Percentiles rank a stretch among this genome's conserved stretches.
Conservation (phyloP, 2,329 filamentous ascomycete species). For the Cladosporium sp. region DNA sequence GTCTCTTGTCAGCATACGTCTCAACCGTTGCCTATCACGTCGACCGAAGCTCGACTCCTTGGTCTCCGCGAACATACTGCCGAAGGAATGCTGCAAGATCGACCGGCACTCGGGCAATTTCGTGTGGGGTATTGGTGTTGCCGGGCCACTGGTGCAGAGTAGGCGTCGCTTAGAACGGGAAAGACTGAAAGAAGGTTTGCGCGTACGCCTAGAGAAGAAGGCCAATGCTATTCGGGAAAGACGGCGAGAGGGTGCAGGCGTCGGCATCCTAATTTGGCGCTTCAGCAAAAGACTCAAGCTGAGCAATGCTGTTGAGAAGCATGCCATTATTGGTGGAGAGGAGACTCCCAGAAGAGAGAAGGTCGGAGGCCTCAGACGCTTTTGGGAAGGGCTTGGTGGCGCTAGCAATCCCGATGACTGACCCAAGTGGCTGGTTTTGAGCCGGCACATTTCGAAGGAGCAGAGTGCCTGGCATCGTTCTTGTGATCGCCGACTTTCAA, state of each 20-base stretch:
- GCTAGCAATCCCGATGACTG: background rate
- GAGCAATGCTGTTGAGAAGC: conserved; percentile 31
- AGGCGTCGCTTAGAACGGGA: conserved; percentile 66
- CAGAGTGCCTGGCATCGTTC: background rate
- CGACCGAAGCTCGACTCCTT: conserved; percentile 62
- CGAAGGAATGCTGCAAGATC: conserved; percentile 57
- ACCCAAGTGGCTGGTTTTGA: background rate
- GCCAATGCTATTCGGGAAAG: conserved; percentile 38
- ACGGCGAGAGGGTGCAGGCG: conserved; percentile 41
- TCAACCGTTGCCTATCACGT: conserved; percentile 61
- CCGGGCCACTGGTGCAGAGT: conserved; percentile 63
- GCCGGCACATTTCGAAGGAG: background rate
- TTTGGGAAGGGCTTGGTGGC: conserved; percentile 61
- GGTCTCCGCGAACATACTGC: conserved; percentile 64
- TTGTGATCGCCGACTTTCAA: no score
- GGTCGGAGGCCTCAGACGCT: conserved; percentile 54
- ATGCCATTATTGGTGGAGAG: conserved; percentile 1
- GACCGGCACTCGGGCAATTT: conserved; percentile 37
- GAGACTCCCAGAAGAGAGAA: conserved; percentile 41
- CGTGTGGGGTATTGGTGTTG: conserved; percentile 45
- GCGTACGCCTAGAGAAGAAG: conserved; percentile 60
- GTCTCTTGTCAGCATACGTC: conserved; percentile 64
- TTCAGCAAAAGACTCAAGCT: conserved; percentile 45
- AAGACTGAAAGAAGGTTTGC: conserved; percentile 64
- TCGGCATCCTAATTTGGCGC: conserved; percentile 43